Percentiles rank a stretch among this genome's conserved stretches.
These are phyloP conservation scores for Cordyceps militaris DNA, from an alignment of 2,329 filamentous ascomycete species.

Conservation along the genomic window DNA sequence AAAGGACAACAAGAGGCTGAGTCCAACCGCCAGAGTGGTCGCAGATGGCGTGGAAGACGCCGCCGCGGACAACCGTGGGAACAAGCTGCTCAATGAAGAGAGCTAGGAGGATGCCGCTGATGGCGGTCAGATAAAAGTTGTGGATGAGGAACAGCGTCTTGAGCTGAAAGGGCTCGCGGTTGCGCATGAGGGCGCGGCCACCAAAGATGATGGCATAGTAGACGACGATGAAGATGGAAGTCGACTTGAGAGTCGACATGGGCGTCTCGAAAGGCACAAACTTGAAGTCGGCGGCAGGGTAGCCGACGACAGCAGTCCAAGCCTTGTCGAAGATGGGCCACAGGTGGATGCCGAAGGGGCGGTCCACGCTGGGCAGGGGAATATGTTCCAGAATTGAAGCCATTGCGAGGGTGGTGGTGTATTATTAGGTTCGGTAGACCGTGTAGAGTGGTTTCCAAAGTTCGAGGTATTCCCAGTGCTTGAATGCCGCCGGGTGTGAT, in stretches of 20 bases:
- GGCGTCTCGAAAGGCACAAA: conserved; percentile 78
- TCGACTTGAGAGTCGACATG: conserved; percentile 83
- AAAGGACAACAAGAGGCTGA: conserved; percentile 82
- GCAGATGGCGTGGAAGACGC: conserved; percentile 88
- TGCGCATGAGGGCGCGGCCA: conserved; percentile 86
- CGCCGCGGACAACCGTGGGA: conserved; percentile 70
- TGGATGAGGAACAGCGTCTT: conserved; percentile 88
- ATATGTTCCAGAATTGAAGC: conserved; percentile 47
- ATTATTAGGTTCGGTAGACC: conserved; percentile 12
- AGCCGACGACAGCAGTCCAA: conserved; percentile 70
- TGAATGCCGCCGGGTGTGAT: not conserved
- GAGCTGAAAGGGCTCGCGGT: conserved; percentile 76
- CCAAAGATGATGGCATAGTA: conserved; percentile 96
- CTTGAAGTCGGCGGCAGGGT: conserved; percentile 76
- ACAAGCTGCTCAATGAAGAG: conserved; percentile 90
- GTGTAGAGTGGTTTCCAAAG: not conserved
- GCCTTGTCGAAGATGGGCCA: conserved; percentile 93
- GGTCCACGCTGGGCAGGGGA: conserved; percentile 74
- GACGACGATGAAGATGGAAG: conserved; percentile 68
- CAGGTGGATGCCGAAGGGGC: conserved; percentile 82
- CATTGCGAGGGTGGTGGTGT: conserved; percentile 23
- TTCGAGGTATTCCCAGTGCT: not conserved
- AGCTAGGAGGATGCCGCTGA: conserved; percentile 71
- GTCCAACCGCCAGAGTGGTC: conserved; percentile 79
- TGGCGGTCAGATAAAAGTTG: conserved; percentile 87